Conservation (phyloP, 2,329 filamentous ascomycete species). For the Beauveria medogensis region DNA sequence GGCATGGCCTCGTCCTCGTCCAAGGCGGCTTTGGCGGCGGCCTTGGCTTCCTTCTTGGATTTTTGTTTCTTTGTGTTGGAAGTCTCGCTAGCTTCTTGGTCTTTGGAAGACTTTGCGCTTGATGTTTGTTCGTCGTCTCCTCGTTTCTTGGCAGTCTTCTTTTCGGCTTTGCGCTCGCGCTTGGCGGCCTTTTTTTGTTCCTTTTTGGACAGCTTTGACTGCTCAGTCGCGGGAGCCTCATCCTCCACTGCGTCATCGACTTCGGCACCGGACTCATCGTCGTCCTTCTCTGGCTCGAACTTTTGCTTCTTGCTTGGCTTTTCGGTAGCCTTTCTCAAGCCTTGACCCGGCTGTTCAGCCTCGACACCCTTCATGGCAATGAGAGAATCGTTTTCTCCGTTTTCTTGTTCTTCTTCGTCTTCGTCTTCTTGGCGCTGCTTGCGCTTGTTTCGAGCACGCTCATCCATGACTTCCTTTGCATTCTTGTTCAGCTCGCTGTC, state of each 20-base stretch:
- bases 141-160: conserved; percentile 36
- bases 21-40: conserved; percentile 13
- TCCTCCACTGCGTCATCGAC: conserved; percentile 34
- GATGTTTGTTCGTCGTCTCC: conserved; percentile 17
- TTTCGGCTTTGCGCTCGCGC: conserved; percentile 19
- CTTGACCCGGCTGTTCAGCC: conserved; percentile 55
- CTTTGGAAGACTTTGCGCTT: conserved; percentile 15
- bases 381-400: conserved; percentile 32
- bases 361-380: conserved; percentile 47
- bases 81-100: conserved; percentile 28
- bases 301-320: conserved; percentile 51
- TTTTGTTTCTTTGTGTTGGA: conserved; percentile 19
- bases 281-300: conserved; percentile 21
- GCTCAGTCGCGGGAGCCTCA: conserved; percentile 21
- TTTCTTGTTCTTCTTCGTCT: conserved; percentile 31
- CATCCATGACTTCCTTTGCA: conserved; percentile 88
- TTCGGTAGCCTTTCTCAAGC: conserved; percentile 42
- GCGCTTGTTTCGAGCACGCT: conserved; percentile 66
- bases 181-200: conserved; percentile 40
- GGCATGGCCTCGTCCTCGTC: conserved; percentile 12
- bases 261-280: conserved; percentile 14
- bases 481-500: conserved; percentile 72
- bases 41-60: conserved; percentile 24
- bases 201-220: conserved; percentile 41
- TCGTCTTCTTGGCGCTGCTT: conserved; percentile 54